These are phyloP conservation scores for Aspergillus phoenicis DNA, from an alignment of 2,329 filamentous ascomycete species.

Conservation along the genomic window DNA sequence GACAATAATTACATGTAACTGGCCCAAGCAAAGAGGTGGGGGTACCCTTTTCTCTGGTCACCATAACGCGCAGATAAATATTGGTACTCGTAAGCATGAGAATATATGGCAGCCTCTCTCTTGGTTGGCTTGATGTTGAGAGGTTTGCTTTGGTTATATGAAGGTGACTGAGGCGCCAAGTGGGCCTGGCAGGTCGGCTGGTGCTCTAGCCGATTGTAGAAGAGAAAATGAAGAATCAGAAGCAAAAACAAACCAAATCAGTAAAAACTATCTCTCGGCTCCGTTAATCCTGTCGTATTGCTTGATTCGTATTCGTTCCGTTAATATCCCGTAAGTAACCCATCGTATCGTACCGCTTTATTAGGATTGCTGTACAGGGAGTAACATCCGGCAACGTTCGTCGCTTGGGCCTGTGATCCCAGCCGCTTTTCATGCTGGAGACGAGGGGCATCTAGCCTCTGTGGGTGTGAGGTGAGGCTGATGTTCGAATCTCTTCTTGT, in stretches of 20 bases:
- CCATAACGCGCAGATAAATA: neutral
- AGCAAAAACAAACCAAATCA: neutral
- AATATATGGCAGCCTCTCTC: neutral
- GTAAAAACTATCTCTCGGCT: constrained; percentile 10
- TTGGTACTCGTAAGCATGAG: neutral
- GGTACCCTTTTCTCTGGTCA: neutral
- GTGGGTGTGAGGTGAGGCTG: neutral
- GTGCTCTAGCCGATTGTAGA: neutral
- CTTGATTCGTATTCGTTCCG: constrained; percentile 17
- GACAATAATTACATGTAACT: constrained; percentile 5
- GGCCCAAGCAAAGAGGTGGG: neutral
- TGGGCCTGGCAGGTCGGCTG: neutral
- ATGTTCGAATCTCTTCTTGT: neutral
- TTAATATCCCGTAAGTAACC: constrained; percentile 21
- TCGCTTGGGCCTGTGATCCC: constrained; percentile 1
- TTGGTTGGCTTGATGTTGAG: neutral
- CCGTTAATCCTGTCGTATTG: constrained; percentile 15
- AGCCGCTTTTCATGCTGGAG: constrained; percentile 1
- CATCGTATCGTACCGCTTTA: constrained; percentile 20
- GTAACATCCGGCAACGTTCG: constrained; percentile 12
- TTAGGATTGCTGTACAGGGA: constrained; percentile 18
- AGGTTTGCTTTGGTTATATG: neutral
- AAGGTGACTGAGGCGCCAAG: neutral
- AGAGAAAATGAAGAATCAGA: neutral
- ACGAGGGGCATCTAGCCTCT: neutral